Evolutionary conservation across 1,139 yeast genomes (phyloP), one percentile per base, ranked within the genome.

Genomic region (Suhomyces terraborum): DNA sequence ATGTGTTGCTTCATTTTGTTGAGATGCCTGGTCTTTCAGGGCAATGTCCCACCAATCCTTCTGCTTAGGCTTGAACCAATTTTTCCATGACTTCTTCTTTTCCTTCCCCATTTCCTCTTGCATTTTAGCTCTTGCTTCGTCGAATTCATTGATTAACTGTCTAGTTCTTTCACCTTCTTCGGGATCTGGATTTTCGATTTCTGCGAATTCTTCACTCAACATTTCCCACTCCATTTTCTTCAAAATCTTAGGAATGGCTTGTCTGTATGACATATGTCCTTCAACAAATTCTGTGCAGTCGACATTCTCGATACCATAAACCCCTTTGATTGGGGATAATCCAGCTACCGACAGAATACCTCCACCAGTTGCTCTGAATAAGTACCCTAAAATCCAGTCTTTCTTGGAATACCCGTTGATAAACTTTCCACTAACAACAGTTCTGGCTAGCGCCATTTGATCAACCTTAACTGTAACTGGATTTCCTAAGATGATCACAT

Each of bases 261-360:
- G 85, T 69, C 98, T 85, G 63, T 94, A 94, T 5, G 88, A 87
- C 97, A 94, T 88, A 65, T 94, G 99, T 0, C 98, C 98, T 46
- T 86, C 93, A 2, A 93, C 96, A 38, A 76, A 57, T 13, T 84
- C 89, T 0, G 98, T 88, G 52, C 94, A 86, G 59, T 94, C 95
- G 46, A 85, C 74, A 59, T 91, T 93, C 49, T 89, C 96, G 31
- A 91, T 71, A 0, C 84, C 86, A 20, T 77, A 73, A 13, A 80
- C 64, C 36, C 68, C 73, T 33, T 79, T 82, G 29, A 91, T 76
- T 1, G 93, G 84, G 0, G 96, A 82, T 30, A 94, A 71, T 0
- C 99, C 99, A 7, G 94, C 94, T 36, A 94, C 94, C 12, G 87
- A 77, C 55, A 87, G 84, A 38, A 94, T 70, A 0, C 98, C 98